These are phyloP conservation scores for Garcia nutans DNA, from an alignment of 345 rosid genomes.

Conservation along the genomic window DNA sequence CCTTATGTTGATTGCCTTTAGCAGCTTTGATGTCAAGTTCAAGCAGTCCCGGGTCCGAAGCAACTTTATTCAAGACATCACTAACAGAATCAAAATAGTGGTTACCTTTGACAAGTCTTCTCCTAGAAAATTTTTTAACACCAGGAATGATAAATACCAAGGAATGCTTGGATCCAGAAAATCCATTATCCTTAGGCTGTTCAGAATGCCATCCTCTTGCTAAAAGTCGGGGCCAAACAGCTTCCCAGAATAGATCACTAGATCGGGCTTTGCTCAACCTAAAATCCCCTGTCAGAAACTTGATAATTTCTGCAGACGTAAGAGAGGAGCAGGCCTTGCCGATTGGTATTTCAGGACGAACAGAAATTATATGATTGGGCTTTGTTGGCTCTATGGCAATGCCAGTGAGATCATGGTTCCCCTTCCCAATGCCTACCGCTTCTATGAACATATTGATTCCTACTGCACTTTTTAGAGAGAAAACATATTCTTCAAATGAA, in stretches of 20 bases:
- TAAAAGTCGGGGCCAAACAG: constrained; percentile 88
- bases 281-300: constrained; percentile 59
- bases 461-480: constrained; percentile 47
- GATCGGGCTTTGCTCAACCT: constrained; percentile 81
- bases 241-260: constrained; percentile 89
- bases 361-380: constrained; percentile 41
- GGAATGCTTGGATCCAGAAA: constrained; percentile 39
- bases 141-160: constrained; percentile 79
- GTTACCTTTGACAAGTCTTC: constrained; percentile 67
- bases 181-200: constrained; percentile 52
- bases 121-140: constrained; percentile 64
- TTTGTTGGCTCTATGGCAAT: constrained; percentile 51
- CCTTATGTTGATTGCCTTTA: constrained; percentile 16
- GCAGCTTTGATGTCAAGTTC: constrained; percentile 41
- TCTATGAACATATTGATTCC: constrained; percentile 44
- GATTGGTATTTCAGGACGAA: constrained; percentile 49
- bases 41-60: constrained; percentile 49
- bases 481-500: constrained; percentile 59
- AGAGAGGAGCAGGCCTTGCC: constrained; percentile 64
- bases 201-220: constrained; percentile 95
- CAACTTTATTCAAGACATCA: constrained; percentile 55
- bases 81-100: constrained; percentile 70
- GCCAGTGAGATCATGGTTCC: constrained; percentile 59
- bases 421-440: constrained; percentile 59
- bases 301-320: constrained; percentile 52